Percentiles rank a stretch among this genome's conserved stretches.
Conservation (phyloP, 495 filamentous ascomycete species). For the Cenococcum geophilum region DNA sequence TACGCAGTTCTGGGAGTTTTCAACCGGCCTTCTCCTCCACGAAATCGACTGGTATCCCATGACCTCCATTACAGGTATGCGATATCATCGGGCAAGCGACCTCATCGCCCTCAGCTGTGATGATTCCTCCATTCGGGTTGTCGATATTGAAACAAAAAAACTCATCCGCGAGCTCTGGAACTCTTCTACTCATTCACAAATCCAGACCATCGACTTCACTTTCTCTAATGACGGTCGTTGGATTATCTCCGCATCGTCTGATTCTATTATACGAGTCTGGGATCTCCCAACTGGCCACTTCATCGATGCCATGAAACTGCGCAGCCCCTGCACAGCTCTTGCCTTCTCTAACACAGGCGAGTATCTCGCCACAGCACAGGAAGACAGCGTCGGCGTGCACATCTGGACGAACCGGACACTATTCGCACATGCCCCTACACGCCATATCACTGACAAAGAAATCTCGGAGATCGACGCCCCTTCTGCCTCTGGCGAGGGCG, state of each 20-base stretch:
- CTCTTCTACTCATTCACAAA: constrained; percentile 14
- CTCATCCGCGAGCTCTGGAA: constrained; percentile 84
- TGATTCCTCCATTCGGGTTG: constrained; percentile 77
- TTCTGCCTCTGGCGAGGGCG: constrained; percentile 77
- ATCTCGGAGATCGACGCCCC: constrained; percentile 55
- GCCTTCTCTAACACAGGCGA: constrained; percentile 87
- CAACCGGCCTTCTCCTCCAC: constrained; percentile 65
- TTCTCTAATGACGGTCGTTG: constrained; percentile 93
- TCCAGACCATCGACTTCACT: constrained; percentile 39
- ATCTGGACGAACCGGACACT: constrained; percentile 88
- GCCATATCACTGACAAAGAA: constrained; percentile 69
- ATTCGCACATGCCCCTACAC: constrained; percentile 79
- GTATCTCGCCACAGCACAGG: constrained; percentile 81
- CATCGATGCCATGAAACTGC: constrained; percentile 77
- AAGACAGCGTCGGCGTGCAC: constrained; percentile 77
- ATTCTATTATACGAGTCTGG: constrained; percentile 81
- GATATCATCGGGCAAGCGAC: constrained; percentile 73
- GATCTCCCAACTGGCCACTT: constrained; percentile 92
- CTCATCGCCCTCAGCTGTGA: constrained; percentile 86
- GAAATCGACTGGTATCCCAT: constrained; percentile 82
- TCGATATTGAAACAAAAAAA: constrained; percentile 85
- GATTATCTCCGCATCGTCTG: constrained; percentile 83
- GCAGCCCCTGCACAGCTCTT: constrained; percentile 69
- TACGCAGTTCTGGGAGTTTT: constrained; percentile 79
- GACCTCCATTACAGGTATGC: constrained; percentile 66